phyloP scores from a whole-genome alignment of 257 asterid genomes.

The Capsicum pubescens region DNA sequence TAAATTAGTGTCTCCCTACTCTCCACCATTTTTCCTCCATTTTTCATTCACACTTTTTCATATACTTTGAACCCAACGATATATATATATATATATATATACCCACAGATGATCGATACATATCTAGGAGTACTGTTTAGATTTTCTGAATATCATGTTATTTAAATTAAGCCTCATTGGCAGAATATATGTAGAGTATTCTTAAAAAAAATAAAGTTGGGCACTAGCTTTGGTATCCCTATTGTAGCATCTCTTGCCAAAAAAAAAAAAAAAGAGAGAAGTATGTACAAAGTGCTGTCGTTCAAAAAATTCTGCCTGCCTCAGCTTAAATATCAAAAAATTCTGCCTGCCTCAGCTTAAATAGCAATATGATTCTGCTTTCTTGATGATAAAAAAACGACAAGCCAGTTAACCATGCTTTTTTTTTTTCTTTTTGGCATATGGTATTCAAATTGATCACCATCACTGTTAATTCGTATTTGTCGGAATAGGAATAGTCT shows the following conservation, averaged over 20 bases:
- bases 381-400: background rate
- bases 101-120: background rate
- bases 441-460: background rate
- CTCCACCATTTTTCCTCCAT: too few relatives aligned
- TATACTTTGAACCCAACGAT: too few relatives aligned
- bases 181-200: background rate
- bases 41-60: too few relatives aligned
- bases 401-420: background rate
- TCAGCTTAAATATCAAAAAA: background rate
- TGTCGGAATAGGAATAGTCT: background rate
- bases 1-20: too few relatives aligned
- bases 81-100: too few relatives aligned
- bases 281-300: slow-evolving; percentile 31
- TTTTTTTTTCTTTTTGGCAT: background rate
- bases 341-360: background rate
- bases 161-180: background rate
- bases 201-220: slow-evolving; percentile 15
- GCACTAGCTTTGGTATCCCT: slow-evolving; percentile 28
- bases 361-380: background rate
- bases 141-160: background rate
- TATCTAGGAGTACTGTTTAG: background rate
- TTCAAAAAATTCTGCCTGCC: background rate
- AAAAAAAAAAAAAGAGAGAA: background rate
- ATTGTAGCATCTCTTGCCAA: slow-evolving; percentile 43
- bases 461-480: background rate